Evolutionary conservation across 352 stramenopile genomes (phyloP), one percentile per base, ranked within the genome.

Genomic region (Globisporangium yorkense): DNA sequence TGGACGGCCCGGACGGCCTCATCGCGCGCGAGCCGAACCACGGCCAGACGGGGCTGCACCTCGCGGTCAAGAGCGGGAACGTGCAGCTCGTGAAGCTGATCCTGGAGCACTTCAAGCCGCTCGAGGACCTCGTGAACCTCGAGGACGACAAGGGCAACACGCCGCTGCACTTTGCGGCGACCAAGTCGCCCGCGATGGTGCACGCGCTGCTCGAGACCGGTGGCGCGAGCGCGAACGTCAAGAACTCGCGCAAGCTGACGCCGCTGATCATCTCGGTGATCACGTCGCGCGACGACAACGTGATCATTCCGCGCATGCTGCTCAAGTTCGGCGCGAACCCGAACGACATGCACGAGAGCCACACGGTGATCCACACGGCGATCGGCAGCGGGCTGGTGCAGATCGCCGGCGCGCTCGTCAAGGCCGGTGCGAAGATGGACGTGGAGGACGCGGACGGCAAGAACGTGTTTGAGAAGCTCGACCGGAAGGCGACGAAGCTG

Each of bases 131-230:
- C 8, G 75, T 94, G 58, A 92, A 90, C 60, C 54, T 91, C 20
- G 84, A 92, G 50, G 84, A 94, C 58, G 84, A 94, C 70, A 94
- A 94, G 61, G 84, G 84, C 64, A 94, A 94, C 70, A 90, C 84
- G 45, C 78, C 79, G 53, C 65, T 94, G 55, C 84, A 94, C 60
- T 94, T 94, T 72, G 84, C 84, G 7, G 84, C 84, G 41, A 94
- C 84, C 10, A 94, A 94, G 77, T 89, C 74, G 13, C 80, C 84
- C 1, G 78, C 77, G 27, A 89, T 94, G 75, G 84, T 94, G 35
- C 82, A 92, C 48, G 54, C 89, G 56, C 55, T 94, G 49, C 63
- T 94, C n/a, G 82, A 94, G 62, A 77, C 18, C 2, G 43, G 66
- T 20, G 84, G 84, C 0, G 82, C 77, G 12, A 89, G 77, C 33